These are phyloP conservation scores for Globisporangium megalacanthum DNA, from an alignment of 352 stramenopile species.

Conservation along the genomic window DNA sequence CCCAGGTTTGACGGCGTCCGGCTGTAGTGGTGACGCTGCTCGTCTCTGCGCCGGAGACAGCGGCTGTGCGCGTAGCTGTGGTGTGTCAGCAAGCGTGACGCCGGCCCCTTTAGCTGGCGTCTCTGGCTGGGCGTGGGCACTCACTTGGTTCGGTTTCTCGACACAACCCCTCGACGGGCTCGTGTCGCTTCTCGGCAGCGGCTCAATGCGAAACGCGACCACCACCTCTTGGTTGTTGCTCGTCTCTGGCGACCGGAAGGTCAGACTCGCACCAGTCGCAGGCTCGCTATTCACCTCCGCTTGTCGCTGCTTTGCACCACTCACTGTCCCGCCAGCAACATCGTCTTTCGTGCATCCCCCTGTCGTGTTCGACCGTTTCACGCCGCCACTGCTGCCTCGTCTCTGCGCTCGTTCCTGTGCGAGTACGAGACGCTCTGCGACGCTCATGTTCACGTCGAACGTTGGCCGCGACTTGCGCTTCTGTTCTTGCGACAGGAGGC, in stretches of 20 bases:
- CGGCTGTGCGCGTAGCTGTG: not conserved
- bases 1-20: not conserved
- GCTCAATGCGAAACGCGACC: conserved; percentile 18
- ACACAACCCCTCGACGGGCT: conserved; percentile 5
- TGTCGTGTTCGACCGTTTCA: not conserved
- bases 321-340: too few species aligned
- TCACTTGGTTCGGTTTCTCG: conserved; percentile 1
- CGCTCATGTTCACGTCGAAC: conserved; percentile 63
- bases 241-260: not conserved
- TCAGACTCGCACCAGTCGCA: not conserved
- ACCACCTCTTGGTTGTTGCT: conserved; percentile 11
- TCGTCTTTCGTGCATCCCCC: conserved; percentile 5
- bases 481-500: conserved; percentile 47
- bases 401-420: conserved; percentile 40
- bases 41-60: not conserved
- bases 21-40: not conserved
- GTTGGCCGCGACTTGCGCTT: conserved; percentile 53
- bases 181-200: conserved; percentile 1
- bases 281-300: conserved; percentile 16
- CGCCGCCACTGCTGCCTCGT: conserved; percentile 10
- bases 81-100: not conserved
- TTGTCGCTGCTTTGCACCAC: conserved; percentile 7
- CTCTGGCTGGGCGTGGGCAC: not conserved
- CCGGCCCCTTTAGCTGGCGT: too few species aligned
- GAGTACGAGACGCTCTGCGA: conserved; percentile 55